Conservation (phyloP, 139 green algal species). For the Picochlorum costavermella region DNA sequence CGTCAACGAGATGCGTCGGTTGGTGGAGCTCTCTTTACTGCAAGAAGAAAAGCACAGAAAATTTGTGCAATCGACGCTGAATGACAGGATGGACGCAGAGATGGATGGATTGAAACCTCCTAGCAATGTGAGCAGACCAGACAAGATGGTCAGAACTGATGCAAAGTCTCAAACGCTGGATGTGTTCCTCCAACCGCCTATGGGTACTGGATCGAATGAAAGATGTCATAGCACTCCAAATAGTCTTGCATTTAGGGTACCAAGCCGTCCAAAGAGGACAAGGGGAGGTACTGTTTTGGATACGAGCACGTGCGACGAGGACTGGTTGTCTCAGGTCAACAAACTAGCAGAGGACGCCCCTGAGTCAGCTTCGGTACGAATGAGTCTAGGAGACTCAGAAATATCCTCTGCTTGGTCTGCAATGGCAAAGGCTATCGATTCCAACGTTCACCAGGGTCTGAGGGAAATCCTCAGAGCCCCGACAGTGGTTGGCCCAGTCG, state of each 20-base stretch:
- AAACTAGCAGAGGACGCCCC: too few relatives aligned
- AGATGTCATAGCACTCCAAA: too few relatives aligned
- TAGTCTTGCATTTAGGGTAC: too few relatives aligned
- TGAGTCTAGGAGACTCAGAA: too few relatives aligned
- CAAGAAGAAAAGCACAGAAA: constrained; percentile 53
- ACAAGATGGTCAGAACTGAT: constrained; percentile 67
- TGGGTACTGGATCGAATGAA: not conserved
- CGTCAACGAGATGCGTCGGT: constrained; percentile 42
- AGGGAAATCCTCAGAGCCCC: constrained; percentile 52
- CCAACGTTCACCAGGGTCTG: constrained; percentile 45
- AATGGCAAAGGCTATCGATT: not conserved
- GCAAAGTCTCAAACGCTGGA: constrained; percentile 52
- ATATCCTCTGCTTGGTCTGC: too few relatives aligned
- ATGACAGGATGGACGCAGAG: constrained; percentile 1
- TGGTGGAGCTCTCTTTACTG: constrained; percentile 61
- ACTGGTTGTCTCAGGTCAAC: too few relatives aligned
- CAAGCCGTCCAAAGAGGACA: too few relatives aligned
- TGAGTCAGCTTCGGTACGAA: too few relatives aligned
- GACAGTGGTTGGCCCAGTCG: constrained; percentile 76
- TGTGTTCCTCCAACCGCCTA: constrained; percentile 30
- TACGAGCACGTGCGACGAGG: not conserved
- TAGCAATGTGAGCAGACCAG: constrained; percentile 7
- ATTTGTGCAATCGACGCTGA: constrained; percentile 53
- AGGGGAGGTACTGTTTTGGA: too few relatives aligned
- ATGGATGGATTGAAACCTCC: not conserved